phyloP scores from a whole-genome alignment of 129 eudicot genomes.

The Apium graveolens region DNA sequence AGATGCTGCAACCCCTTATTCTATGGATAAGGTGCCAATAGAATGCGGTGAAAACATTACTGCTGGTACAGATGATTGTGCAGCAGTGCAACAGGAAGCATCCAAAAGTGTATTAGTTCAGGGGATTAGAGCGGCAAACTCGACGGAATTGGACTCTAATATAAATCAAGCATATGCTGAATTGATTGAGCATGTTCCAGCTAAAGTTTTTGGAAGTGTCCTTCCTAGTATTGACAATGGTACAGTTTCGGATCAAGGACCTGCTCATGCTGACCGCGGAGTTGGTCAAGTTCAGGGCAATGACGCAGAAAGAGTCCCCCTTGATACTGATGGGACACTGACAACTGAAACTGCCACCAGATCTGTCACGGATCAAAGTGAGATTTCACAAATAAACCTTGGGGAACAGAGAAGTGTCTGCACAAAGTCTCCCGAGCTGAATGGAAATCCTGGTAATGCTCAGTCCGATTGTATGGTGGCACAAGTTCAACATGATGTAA shows the following conservation, averaged over 20 bases:
- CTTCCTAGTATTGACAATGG: slow-evolving; percentile 1
- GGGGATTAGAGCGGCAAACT: not conserved
- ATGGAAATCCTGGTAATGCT: not conserved
- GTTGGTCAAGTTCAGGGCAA: not conserved
- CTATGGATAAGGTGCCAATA: not conserved
- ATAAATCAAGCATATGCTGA: not conserved
- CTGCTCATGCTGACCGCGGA: not conserved
- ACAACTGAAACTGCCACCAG: slow-evolving; percentile 5
- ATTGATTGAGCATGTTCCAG: slow-evolving; percentile 16
- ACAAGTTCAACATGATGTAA: slow-evolving; percentile 20
- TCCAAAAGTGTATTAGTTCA: not conserved
- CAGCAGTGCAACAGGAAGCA: not conserved
- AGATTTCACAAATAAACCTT: not conserved
- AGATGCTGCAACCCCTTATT: not conserved
- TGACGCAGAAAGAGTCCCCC: slow-evolving; percentile 9
- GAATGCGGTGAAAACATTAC: not conserved
- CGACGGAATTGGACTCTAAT: not conserved
- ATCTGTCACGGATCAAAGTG: not conserved
- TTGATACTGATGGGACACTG: slow-evolving; percentile 7
- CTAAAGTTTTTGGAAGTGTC: slow-evolving; percentile 3
- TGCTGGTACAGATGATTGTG: not conserved
- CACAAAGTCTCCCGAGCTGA: not conserved
- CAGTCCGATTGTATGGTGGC: slow-evolving; percentile 7
- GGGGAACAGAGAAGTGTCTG: not conserved
- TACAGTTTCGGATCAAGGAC: slow-evolving; percentile 5